Evolutionary conservation across 1,139 yeast genomes (phyloP), one percentile per base, ranked within the genome.

Genomic region (Yamadazyma trypodendri): DNA sequence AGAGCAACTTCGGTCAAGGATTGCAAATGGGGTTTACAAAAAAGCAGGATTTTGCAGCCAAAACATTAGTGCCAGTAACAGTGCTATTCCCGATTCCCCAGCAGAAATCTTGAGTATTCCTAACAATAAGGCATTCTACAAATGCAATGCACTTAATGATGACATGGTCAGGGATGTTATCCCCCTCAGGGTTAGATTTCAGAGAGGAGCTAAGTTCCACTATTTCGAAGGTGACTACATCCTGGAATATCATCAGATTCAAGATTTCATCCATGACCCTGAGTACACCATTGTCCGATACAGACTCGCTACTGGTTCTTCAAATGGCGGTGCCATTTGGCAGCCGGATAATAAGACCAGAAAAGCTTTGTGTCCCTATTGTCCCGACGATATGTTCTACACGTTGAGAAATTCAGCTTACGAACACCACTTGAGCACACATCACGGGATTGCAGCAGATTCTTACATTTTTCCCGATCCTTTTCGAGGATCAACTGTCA

Each of bases 331-430:
- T 4, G 13, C 13, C 10, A n/a, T 9, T n/a, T 4, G 4, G 6
- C n/a, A 11, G 11, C 6, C 5, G n/a, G 34, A 53, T 21, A 52
- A 54, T 33, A 44, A 45, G 23, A 60, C 67, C 2, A 51, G 68
- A 36, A 43, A 54, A 36, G 72, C 64, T 1, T 43, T 65, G 20
- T 65, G 72, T 48, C 60, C 68, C 3, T 65, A 54, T 38, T 65
- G 72, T 45, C 50, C 51, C 8, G 51, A 53, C 2, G 28, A 56
- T 10, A 40, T 36, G 28, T 65, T 65, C 46, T 52, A 46, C 41
- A 56, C 59, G 31, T 50, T 63, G 37, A 63, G 61, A 42, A 60
- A 57, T 24, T 59, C 67, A 4, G 54, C 59, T 22, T 65, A 65
- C 39, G 57, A 63, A 1, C 67, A 63, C 36, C 72, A 65, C 39